phyloP scores from a whole-genome alignment of 129 eudicot genomes.

The Arctium lappa region DNA sequence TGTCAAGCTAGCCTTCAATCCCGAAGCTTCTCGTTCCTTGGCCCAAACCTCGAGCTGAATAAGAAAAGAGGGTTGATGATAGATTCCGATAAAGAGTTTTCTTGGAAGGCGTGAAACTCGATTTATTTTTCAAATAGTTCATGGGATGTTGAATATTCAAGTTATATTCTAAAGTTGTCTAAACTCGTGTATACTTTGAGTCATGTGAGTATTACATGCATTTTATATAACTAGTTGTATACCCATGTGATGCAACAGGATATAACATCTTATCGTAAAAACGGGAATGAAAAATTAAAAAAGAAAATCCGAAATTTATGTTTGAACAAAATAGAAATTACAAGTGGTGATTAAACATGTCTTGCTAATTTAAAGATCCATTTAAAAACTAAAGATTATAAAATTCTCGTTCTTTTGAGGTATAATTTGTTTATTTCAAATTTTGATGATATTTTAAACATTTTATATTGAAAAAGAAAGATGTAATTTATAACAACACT shows the following conservation, averaged over 20 bases:
- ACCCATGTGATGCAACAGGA: too few relatives aligned
- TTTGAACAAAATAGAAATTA: not conserved
- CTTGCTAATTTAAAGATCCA: not conserved
- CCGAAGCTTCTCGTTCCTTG: constrained; percentile 96
- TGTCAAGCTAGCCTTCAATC: constrained; percentile 82
- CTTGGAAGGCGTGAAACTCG: not conserved
- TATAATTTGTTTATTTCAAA: not conserved
- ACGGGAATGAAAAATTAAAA: too few relatives aligned
- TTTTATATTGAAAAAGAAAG: not conserved
- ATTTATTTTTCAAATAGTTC: too few relatives aligned
- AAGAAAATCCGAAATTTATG: too few relatives aligned
- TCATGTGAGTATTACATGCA: too few relatives aligned
- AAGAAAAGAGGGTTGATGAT: not conserved
- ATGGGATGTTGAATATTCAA: too few relatives aligned
- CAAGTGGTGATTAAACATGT: not conserved
- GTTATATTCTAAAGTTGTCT: too few relatives aligned
- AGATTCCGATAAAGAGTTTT: too few relatives aligned
- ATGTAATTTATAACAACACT: not conserved
- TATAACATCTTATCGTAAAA: too few relatives aligned
- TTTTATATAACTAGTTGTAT: too few relatives aligned
- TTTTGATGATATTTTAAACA: not conserved
- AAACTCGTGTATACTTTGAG: too few relatives aligned
- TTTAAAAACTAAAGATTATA: too few relatives aligned
- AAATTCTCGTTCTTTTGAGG: not conserved
- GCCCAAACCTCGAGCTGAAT: constrained; percentile 92